Evolutionary conservation across 495 filamentous ascomycete species (phyloP).

Genomic region (Lasiosphaeria ovina): DNA sequence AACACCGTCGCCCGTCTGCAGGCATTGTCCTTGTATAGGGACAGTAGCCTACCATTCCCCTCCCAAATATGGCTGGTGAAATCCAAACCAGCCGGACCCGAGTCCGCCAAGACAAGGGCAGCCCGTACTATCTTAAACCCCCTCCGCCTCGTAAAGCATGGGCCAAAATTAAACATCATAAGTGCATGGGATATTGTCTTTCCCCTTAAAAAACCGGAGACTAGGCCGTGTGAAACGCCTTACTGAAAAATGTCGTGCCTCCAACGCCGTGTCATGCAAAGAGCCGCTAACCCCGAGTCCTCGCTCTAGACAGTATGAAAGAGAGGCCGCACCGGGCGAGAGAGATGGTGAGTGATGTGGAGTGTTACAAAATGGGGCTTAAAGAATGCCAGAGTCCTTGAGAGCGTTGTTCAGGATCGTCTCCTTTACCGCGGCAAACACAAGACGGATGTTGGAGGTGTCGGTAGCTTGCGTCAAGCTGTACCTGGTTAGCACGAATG

Average conservation of each 20-base stretch:
- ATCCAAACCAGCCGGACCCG: neutral
- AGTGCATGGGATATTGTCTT: constrained; percentile 3
- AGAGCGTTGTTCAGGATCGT: constrained; percentile 97
- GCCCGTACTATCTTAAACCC: neutral
- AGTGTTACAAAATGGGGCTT: constrained; percentile 28
- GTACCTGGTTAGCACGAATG: constrained; percentile 34
- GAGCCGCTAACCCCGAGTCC: constrained; percentile 10
- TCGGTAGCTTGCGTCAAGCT: constrained; percentile 98
- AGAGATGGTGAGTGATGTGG: neutral
- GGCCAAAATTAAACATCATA: constrained; percentile 1
- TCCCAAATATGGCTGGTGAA: neutral
- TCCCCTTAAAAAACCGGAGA: constrained; percentile 5
- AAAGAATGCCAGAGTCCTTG: constrained; percentile 96
- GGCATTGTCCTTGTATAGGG: too few species aligned
- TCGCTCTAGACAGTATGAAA: constrained; percentile 26
- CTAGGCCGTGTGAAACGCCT: constrained; percentile 21
- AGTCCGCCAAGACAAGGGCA: neutral
- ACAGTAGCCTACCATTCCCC: too few species aligned
- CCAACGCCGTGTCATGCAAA: constrained; percentile 35
- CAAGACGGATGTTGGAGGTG: constrained; percentile 94
- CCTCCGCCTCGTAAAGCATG: neutral
- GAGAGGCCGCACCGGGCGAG: constrained; percentile 11
- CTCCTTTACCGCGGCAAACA: constrained; percentile 98
- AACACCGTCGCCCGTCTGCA: too few species aligned
- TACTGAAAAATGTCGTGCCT: constrained; percentile 13